Conservation (phyloP, 139 green algal genomes). For the Gonium pectorale region DNA sequence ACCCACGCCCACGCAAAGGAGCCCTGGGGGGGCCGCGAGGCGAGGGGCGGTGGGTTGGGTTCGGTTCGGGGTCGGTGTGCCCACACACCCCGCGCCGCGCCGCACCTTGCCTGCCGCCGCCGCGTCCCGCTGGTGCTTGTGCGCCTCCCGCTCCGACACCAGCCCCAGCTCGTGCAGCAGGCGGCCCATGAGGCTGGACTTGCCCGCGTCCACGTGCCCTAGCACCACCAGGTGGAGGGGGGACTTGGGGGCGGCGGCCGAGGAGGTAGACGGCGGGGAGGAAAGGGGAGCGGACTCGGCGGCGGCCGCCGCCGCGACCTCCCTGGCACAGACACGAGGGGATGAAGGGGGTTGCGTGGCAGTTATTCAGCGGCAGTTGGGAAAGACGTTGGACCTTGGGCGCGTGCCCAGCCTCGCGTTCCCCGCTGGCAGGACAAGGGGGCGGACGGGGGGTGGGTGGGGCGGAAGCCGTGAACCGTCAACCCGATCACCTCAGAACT, state of each 20-base stretch:
- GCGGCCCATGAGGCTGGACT: constrained; percentile 96
- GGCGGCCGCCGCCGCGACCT: constrained; percentile 43
- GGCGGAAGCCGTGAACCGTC: no score
- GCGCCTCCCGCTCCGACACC: constrained; percentile 72
- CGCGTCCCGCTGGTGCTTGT: constrained; percentile 83
- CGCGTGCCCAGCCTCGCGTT: no score
- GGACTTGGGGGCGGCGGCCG: constrained; percentile 13
- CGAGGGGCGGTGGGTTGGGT: no score
- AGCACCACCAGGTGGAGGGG: constrained; percentile 90
- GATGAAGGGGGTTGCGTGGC: no score
- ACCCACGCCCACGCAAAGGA: constrained; percentile 98
- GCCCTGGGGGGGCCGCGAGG: constrained; percentile 51
- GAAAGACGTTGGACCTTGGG: no score
- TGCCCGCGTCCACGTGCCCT: constrained; percentile 97
- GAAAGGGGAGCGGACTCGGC: constrained; percentile 31
- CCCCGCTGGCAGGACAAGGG: no score
- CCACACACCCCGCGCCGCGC: no score
- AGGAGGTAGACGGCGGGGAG: neutral
- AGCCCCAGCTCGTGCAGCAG: constrained; percentile 88
- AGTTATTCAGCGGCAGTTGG: no score
- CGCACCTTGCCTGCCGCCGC: constrained; percentile 84
- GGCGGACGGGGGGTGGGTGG: no score
- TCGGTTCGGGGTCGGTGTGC: no score
- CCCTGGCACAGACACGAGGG: neutral
- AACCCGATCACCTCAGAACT: no score